Evolutionary conservation across 2,329 filamentous ascomycete genomes (phyloP).

Genomic region (Colletotrichum sp.): DNA sequence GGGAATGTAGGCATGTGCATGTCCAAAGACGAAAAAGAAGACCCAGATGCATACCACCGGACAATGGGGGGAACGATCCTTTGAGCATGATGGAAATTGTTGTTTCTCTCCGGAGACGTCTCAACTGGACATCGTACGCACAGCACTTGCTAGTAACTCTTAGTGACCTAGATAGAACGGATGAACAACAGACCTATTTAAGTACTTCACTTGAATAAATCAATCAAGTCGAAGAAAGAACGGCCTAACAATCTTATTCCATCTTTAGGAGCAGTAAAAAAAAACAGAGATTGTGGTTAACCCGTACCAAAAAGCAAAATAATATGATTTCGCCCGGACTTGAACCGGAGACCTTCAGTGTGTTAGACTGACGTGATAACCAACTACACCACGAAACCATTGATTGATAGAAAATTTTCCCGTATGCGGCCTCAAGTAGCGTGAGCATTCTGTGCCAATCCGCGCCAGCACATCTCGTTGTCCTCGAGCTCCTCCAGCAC

Average conservation of each 20-base stretch:
- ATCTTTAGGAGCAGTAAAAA: background rate
- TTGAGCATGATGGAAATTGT: background rate
- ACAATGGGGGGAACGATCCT: background rate
- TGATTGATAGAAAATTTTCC: rapidly evolving
- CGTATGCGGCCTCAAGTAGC: background rate
- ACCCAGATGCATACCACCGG: too few relatives aligned
- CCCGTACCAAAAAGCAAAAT: background rate
- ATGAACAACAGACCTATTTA: background rate
- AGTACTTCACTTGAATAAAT: background rate
- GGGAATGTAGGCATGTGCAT: background rate
- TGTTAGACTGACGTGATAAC: constrained; percentile 57
- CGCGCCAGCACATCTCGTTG: background rate
- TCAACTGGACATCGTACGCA: background rate
- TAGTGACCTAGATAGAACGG: background rate
- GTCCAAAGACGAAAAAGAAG: background rate
- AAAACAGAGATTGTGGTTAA: background rate
- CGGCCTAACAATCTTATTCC: background rate
- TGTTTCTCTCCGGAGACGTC: background rate
- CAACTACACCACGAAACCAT: constrained; percentile 41
- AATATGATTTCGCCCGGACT: constrained; percentile 8
- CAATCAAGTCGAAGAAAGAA: background rate
- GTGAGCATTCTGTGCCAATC: rapidly evolving
- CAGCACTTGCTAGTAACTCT: background rate
- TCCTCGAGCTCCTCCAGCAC: background rate
- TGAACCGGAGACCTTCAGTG: constrained; percentile 23